Conservation (phyloP, 2,329 filamentous ascomycete species). For the Ophiostoma australiae region DNA sequence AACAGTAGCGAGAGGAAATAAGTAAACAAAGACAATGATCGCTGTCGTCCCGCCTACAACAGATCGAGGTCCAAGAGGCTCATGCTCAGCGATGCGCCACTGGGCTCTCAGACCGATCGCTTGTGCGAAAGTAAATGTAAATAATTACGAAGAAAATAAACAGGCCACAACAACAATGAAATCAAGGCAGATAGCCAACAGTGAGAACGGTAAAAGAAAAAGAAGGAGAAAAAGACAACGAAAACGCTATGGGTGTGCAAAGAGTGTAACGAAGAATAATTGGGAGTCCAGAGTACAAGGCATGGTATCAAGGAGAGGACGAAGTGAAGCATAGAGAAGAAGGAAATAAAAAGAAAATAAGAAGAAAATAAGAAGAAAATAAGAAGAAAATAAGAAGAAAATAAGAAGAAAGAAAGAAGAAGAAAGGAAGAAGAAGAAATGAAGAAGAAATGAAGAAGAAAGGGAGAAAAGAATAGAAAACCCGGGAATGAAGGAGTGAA, state of each 20-base stretch:
- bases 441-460: neutral
- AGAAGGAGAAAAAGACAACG: neutral
- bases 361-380: neutral
- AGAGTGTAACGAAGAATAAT: neutral
- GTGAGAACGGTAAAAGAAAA: neutral
- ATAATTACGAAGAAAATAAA: neutral
- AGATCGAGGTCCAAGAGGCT: neutral
- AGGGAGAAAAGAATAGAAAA: neutral
- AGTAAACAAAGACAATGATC: neutral
- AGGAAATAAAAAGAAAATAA: neutral
- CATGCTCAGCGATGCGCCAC: conserved; percentile 4
- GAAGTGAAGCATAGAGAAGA: neutral
- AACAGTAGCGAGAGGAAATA: neutral
- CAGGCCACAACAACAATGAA: neutral
- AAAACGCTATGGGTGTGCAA: neutral
- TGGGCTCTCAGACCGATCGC: neutral
- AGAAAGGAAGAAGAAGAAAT: neutral
- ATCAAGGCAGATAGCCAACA: neutral
- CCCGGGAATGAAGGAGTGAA: neutral
- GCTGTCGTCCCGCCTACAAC: neutral
- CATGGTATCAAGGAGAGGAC: neutral
- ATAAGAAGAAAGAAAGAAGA: neutral
- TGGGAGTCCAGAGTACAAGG: neutral
- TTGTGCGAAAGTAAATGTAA: conserved; percentile 1
- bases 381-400: neutral